Evolutionary conservation across 2,329 filamentous ascomycete species (phyloP).

Genomic region (Mycogone perniciosa): DNA sequence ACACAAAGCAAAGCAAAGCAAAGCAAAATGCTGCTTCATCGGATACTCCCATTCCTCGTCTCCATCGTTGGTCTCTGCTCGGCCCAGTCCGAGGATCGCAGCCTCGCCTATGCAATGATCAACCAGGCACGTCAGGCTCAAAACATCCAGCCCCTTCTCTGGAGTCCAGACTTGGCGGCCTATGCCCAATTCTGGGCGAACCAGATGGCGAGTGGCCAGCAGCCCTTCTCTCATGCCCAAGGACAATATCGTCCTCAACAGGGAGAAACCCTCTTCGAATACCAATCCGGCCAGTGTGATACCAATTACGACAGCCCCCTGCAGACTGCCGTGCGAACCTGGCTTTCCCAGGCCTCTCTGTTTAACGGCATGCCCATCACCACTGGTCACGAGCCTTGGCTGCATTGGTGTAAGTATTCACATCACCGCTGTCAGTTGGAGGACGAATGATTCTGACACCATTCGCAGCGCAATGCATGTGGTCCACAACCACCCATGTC

Average conservation of each 20-base stretch:
- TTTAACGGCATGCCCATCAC: constrained; percentile 26
- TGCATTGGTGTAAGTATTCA: constrained; percentile 30
- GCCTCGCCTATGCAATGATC: constrained; percentile 22
- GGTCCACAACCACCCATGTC: constrained; percentile 27
- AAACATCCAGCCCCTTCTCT: constrained; percentile 23
- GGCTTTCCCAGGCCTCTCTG: constrained; percentile 26
- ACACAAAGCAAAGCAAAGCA: background rate
- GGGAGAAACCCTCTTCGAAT: constrained; percentile 29
- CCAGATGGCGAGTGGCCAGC: constrained; percentile 25
- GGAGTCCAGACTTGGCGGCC: constrained; percentile 25
- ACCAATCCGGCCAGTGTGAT: constrained; percentile 25
- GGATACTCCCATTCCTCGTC: constrained; percentile 10
- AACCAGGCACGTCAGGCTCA: constrained; percentile 27
- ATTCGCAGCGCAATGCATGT: constrained; percentile 30
- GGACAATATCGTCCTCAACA: constrained; percentile 26
- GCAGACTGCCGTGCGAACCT: constrained; percentile 24
- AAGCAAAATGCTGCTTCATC: constrained; percentile 2
- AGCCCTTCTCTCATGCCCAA: constrained; percentile 27
- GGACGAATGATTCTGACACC: background rate
- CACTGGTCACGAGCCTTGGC: constrained; percentile 29
- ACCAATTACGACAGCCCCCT: constrained; percentile 23
- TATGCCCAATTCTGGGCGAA: constrained; percentile 31
- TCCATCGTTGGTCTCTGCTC: constrained; percentile 1
- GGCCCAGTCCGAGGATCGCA: constrained; percentile 20
- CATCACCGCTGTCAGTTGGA: background rate